Conservation (phyloP, 73 alveolate species). For the Symbiodinium natans region DNA sequence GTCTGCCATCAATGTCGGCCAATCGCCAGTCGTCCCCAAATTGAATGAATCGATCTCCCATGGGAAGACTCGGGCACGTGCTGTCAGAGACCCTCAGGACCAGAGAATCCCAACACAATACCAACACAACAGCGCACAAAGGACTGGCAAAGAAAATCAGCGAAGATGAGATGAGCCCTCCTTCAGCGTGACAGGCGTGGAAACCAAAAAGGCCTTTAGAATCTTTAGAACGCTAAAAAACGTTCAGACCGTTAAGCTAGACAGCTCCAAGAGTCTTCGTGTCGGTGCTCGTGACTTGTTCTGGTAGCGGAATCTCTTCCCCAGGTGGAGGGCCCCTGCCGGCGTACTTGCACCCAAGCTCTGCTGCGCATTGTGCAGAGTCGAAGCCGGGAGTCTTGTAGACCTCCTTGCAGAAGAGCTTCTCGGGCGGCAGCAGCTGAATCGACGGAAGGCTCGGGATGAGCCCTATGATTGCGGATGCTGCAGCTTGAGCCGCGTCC, state of each 20-base stretch:
- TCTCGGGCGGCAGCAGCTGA: not conserved
- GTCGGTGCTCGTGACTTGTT: not conserved
- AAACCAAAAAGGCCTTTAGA: too few species aligned
- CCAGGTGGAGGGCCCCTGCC: not conserved
- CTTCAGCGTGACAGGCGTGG: not conserved
- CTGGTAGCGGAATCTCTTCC: not conserved
- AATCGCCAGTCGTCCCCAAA: not conserved
- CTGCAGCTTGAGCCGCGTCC: not conserved
- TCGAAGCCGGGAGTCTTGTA: not conserved
- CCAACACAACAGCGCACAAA: too few species aligned
- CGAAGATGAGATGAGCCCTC: not conserved
- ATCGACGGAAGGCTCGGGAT: constrained; percentile 1
- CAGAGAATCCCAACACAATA: not conserved
- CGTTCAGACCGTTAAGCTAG: not conserved
- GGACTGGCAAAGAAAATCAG: not conserved
- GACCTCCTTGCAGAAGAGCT: constrained; percentile 13
- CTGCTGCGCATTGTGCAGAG: not conserved
- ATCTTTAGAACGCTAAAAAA: too few species aligned
- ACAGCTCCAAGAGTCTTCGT: not conserved
- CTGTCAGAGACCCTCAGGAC: not conserved
- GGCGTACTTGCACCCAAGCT: not conserved
- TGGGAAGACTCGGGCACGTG: not conserved
- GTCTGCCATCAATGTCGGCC: not conserved
- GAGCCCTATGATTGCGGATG: not conserved
- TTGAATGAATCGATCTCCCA: not conserved